These are phyloP conservation scores for Lachnellula cervina DNA, from an alignment of 2,329 filamentous ascomycete genomes.

Conservation along the genomic window DNA sequence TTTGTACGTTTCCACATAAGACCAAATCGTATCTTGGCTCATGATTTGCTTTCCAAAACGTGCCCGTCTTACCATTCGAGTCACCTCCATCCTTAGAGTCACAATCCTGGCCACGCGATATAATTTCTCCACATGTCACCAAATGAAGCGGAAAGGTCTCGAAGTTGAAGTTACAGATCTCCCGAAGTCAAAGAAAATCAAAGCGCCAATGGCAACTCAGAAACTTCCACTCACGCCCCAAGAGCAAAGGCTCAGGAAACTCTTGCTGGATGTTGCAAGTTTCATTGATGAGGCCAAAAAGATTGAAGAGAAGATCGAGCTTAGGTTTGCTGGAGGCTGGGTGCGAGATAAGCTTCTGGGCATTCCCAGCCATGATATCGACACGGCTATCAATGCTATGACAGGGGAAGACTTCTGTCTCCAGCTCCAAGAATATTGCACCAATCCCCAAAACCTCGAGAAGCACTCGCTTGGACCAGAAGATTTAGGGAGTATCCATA, in stretches of 20 bases:
- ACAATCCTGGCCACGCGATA: conserved; percentile 2
- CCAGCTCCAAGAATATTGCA: conserved; percentile 64
- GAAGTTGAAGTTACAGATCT: conserved; percentile 24
- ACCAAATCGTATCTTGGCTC: neutral
- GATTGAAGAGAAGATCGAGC: conserved; percentile 50
- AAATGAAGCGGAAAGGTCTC: conserved; percentile 32
- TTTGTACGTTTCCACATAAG: no score
- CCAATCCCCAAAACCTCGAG: conserved; percentile 51
- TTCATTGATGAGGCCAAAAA: conserved; percentile 54
- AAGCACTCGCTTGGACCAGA: conserved; percentile 54
- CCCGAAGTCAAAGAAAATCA: conserved; percentile 14
- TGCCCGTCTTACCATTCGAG: conserved; percentile 12
- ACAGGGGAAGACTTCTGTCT: conserved; percentile 73
- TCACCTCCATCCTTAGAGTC: conserved; percentile 16
- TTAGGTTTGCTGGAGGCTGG: conserved; percentile 84
- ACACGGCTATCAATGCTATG: conserved; percentile 81
- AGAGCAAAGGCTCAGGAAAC: conserved; percentile 66
- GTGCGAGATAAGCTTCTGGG: conserved; percentile 78
- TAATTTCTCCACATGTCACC: conserved; percentile 15
- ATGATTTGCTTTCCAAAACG: conserved; percentile 2
- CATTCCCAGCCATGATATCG: conserved; percentile 71
- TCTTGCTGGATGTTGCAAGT: conserved; percentile 76
- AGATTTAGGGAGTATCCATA: conserved; percentile 73
- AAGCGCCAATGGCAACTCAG: conserved; percentile 20
- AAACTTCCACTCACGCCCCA: conserved; percentile 57